Base-by-base conservation (phyloP, 75 land plant genomes). In the Pseudotsuga menziesii region DNA sequence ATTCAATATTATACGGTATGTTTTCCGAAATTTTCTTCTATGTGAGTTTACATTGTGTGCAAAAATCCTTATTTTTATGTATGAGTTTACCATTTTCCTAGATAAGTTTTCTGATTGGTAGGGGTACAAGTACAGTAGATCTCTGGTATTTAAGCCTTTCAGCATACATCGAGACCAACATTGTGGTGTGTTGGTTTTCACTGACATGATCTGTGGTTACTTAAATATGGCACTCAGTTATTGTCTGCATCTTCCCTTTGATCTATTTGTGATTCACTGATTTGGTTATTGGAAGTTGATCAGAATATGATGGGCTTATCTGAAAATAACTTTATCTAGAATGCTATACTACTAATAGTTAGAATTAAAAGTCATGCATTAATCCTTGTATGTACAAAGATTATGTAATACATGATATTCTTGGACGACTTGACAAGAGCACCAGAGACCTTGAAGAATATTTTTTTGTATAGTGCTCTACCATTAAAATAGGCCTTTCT, bases 1-100 rank as follows among this genome's bases (percentile, higher is more conserved):
- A 19, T 67, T 67, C 19, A 19, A 67, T 67, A 67, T 67, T 67
- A 67, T 67, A 67, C 44, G 71, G 71, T 67, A 67, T 7, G 71
- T 67, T 67, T 1, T 4, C 0, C 9, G 1, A 44, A 44, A 6
- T 32, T 32, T 63, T 63, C 35, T 64, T 64, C 5, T 36, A 29
- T 35, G 17, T 20, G 9, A 67, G 39, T 36, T 67, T 20, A 39
- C 6, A 17, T 36, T 63, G 17, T 7, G 36, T 5, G 48, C 22
- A 66, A 35, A 35, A 35, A 17, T 66, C n/a, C 44, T 66, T 66
- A 66, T 27, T 36, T 19, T 17, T 36, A 19, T 35, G 44, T 36
- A 35, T 35, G 15, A 35, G 35, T 35, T 66, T 35, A 14, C 9
- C n/a, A 35, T 19, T 36, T 35, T 62, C 35, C 14, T 14, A 16